Evolutionary conservation across 192 early-diverging fungal species (phyloP).

Genomic region (Allomyces macrogynus): DNA sequence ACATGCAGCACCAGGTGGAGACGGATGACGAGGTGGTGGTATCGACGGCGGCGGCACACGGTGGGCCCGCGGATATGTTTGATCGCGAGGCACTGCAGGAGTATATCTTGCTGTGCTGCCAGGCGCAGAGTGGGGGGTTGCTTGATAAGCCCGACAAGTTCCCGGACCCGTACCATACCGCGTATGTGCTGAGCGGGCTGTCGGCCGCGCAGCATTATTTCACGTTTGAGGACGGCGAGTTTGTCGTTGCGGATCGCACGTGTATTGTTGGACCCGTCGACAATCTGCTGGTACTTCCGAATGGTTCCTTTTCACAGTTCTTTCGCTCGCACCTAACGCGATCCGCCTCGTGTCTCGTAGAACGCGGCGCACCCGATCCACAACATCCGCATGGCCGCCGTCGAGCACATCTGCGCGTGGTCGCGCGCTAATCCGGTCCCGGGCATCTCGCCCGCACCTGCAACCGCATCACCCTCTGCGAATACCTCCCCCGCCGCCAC

Average conservation of each 20-base stretch:
- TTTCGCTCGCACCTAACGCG: constrained; percentile 1
- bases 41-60: too few species aligned
- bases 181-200: constrained; percentile 73
- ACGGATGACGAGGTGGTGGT: constrained; percentile 1
- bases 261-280: constrained; percentile 21
- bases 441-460: too few species aligned
- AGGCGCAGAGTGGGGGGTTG: constrained; percentile 55
- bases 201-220: constrained; percentile 53
- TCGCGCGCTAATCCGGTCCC: too few species aligned
- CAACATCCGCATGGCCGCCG: constrained; percentile 27
- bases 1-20: constrained; percentile 5
- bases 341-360: constrained; percentile 10
- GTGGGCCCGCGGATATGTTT: constrained; percentile 12
- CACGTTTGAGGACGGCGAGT: constrained; percentile 16
- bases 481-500: too few species aligned
- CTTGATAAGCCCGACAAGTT: constrained; percentile 82
- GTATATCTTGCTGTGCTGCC: constrained; percentile 76
- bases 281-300: constrained; percentile 28
- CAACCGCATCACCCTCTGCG: too few species aligned
- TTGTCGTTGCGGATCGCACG: constrained; percentile 14
- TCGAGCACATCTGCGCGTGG: not conserved
- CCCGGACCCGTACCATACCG: constrained; percentile 86
- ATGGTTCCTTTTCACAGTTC: not conserved
- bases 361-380: constrained; percentile 49
- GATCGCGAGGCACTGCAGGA: constrained; percentile 54